Evolutionary conservation across 2,329 filamentous ascomycete species (phyloP), one percentile per base, ranked within the genome.

Genomic region (Ascochyta pisi): DNA sequence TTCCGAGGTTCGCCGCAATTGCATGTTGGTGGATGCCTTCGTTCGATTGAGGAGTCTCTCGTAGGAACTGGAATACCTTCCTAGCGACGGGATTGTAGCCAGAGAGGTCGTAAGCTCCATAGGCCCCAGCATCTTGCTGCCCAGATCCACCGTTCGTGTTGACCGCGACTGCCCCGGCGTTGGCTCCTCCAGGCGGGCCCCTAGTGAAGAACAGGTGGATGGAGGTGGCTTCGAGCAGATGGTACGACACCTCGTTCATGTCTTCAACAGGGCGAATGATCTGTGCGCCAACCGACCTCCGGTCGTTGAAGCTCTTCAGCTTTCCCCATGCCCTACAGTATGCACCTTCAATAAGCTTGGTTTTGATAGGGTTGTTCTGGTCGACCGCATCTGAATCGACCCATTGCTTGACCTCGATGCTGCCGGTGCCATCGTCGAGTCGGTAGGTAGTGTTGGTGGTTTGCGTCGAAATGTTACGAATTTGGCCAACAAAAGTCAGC

Each of bases 361-460:
- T 74, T 61, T 81, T 82, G 50, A 50, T 52, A 37, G 81, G 79
- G 41, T 80, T 78, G 16, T 75, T 76, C 39, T 71, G 69, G 35
- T 83, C 77, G 69, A 76, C 63, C 58, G 77, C 71, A 69, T 86
- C 85, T 63, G 83, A 78, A 77, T 94, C 89, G 54, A 90, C 83
- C 89, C 90, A 96, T 75, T 90, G 88, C 81, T 95, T 96, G 64
- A 92, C 93, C 77, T 99, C 96, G 67, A 97, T 89, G 59, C 88
- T 83, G 57, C 92, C 93, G 1, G 96, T 99, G 74, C 95, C 95
- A 77, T 99, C 95, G 78, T 99, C 95, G 68, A 99, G 82, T 70
- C 89, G 90, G 83, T 96, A 96, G 41, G 91, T 96, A 65, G 92
- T 87, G 79, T 96, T 96, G 64, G 94, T 97, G 37, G 89, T 85